Base-by-base conservation (phyloP, 495 filamentous ascomycete species). In the Thermochaetoides thermophila region DNA sequence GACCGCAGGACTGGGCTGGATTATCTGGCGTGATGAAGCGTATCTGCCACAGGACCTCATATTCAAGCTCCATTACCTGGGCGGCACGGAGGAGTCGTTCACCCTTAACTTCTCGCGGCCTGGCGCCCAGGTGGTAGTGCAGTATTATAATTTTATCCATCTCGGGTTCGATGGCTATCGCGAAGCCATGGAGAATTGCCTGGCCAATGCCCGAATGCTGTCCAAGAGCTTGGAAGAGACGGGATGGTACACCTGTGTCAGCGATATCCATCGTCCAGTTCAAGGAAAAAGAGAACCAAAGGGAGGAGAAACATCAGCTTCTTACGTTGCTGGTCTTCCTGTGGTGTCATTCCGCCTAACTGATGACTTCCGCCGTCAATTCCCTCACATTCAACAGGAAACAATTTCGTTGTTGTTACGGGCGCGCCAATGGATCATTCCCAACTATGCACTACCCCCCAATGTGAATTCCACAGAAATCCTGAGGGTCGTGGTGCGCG, bases 131-230 rank as follows among this genome's bases (percentile, higher is more conserved):
- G 63, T 83, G 19, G 69, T 82, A 31, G 78, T 63, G 6, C 79
- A 84, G 48, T 84, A 84, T 50, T 84, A 71, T 51, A 83, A 83
- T 48, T 64, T 84, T 10, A 75, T 83, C 31, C 75, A 80, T 41
- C 68, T 84, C 4, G 79, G 79, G 4, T 74, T 71, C 51, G 53
- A 59, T 0, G 79, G 79, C 16, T 84, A 73, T 47, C 62, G 56
- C 27, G 50, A 60, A 21, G 68, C 81, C 38, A 79, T 83, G 73
- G 73, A 78, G 42, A 81, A 78, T 43, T 70, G 73, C 38, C 55
- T 84, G n/a, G 46, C 65, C 20, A 81, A 81, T 36, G 78, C 79
- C 1, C 63, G 77, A 2, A 51, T 80, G 1, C 56, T 84, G 4
- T 76, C 72, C 27, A 73, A 75, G 34, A 63, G 64, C n/a, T 57